Conservation (phyloP, 1,139 yeast species). For the Hyphopichia fennica region DNA sequence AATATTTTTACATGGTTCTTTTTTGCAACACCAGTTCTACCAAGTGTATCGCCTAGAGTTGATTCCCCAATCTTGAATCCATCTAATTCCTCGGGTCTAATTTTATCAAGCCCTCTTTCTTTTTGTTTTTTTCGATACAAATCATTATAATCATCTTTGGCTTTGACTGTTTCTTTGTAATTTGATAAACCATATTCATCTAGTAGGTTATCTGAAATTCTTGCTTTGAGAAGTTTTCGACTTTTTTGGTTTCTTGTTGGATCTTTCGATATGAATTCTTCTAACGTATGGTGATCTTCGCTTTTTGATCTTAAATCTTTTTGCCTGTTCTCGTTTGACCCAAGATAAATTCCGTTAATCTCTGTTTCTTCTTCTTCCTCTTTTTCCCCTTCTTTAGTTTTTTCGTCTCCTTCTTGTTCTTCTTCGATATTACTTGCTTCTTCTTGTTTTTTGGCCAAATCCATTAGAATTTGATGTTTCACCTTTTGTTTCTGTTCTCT, state of each 20-base stretch:
- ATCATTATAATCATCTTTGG: conserved; percentile 31
- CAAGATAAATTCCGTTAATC: conserved; percentile 40
- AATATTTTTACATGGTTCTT: conserved; percentile 15
- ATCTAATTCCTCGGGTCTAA: conserved; percentile 28
- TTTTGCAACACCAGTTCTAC: conserved; percentile 1
- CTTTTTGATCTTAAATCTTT: conserved; percentile 7
- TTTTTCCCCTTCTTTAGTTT: neutral
- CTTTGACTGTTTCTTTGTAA: conserved; percentile 26
- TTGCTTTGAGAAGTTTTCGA: conserved; percentile 31
- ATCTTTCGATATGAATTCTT: conserved; percentile 28
- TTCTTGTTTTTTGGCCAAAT: conserved; percentile 21
- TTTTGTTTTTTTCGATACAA: conserved; percentile 18
- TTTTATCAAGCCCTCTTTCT: conserved; percentile 21
- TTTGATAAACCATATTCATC: conserved; percentile 42
- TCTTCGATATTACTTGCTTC: conserved; percentile 9
- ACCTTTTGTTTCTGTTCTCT: conserved; percentile 38
- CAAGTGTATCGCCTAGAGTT: conserved; percentile 6
- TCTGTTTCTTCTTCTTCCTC: conserved; percentile 10
- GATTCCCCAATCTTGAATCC: conserved; percentile 40
- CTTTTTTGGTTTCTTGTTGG: conserved; percentile 20
- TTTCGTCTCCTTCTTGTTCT: conserved; percentile 11
- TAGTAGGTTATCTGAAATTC: conserved; percentile 33
- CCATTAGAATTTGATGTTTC: conserved; percentile 36
- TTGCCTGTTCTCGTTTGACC: conserved; percentile 15
- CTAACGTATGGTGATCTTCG: conserved; percentile 11